Conservation (phyloP, 2,329 filamentous ascomycete genomes). For the Diaporthe aspalathi region DNA sequence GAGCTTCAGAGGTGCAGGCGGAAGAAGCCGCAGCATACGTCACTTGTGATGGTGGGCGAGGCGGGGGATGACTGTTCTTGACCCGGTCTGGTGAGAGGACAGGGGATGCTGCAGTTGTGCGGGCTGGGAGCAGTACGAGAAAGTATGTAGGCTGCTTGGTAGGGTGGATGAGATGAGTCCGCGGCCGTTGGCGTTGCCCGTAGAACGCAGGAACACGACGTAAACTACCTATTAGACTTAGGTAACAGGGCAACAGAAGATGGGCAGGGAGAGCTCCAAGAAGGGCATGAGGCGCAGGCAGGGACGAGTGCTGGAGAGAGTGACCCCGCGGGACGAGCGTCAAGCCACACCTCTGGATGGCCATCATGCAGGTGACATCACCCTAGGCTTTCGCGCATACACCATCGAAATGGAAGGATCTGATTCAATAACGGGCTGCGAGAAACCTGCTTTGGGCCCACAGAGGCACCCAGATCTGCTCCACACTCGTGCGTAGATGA, state of each 20-base stretch:
- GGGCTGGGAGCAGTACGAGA: neutral
- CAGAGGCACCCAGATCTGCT: conserved; percentile 17
- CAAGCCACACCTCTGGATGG: conserved; percentile 33
- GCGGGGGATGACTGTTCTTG: neutral
- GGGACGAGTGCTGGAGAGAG: neutral
- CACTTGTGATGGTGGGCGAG: conserved; percentile 21
- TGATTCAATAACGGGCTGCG: conserved; percentile 25
- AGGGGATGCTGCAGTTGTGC: conserved; percentile 26
- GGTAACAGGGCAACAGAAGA: neutral
- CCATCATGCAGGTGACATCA: conserved; percentile 36
- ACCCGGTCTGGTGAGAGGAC: neutral
- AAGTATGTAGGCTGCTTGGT: too few species aligned
- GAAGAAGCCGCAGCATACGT: conserved; percentile 33
- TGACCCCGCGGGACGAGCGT: conserved; percentile 9
- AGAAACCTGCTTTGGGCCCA: conserved; percentile 36
- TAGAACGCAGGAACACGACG: conserved; percentile 27
- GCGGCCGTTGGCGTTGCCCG: neutral
- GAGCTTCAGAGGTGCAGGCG: conserved; percentile 6
- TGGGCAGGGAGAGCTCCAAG: neutral
- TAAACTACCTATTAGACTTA: neutral
- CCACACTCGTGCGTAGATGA: conserved; percentile 27
- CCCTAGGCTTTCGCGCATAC: conserved; percentile 4
- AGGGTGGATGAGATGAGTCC: neutral
- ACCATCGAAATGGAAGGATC: conserved; percentile 1
- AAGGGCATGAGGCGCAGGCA: neutral